Conservation (phyloP, 2,329 filamentous ascomycete species). For the Pseudogymnoascus sp. region DNA sequence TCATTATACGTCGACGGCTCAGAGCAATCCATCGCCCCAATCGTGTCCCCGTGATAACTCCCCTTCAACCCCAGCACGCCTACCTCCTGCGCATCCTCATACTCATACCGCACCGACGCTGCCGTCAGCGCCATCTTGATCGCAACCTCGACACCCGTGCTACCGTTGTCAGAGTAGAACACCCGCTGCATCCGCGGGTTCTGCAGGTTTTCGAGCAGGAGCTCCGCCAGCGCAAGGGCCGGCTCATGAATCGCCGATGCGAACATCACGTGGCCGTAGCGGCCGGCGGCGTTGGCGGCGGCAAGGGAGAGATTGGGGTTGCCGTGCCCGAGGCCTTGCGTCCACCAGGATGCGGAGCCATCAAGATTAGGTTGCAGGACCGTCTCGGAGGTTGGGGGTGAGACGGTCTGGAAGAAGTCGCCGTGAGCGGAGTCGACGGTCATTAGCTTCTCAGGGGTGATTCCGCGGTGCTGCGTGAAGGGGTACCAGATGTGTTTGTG, state of each 20-base stretch:
- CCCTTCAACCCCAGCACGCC: slow-evolving; percentile 68
- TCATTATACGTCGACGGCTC: slow-evolving; percentile 72
- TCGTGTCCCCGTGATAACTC: slow-evolving; percentile 81
- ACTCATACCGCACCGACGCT: slow-evolving; percentile 56
- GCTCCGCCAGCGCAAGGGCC: slow-evolving; percentile 60
- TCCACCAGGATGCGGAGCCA: slow-evolving; percentile 87
- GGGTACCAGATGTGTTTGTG: slow-evolving; percentile 71
- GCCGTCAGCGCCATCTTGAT: slow-evolving; percentile 78
- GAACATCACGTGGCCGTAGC: slow-evolving; percentile 87
- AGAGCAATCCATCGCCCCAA: slow-evolving; percentile 78
- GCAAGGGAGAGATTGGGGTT: slow-evolving; percentile 64
- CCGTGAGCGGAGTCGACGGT: slow-evolving; percentile 74
- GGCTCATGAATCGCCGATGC: slow-evolving; percentile 73
- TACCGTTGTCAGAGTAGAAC: slow-evolving; percentile 79
- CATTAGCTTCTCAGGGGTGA: slow-evolving; percentile 55
- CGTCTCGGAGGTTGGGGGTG: slow-evolving; percentile 4
- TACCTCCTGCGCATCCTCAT: slow-evolving; percentile 48
- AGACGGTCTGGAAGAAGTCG: slow-evolving; percentile 63
- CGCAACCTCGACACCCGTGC: slow-evolving; percentile 75
- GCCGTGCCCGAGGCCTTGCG: slow-evolving; percentile 75
- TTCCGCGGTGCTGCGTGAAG: slow-evolving; percentile 69
- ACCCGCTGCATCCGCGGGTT: slow-evolving; percentile 62
- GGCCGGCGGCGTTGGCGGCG: slow-evolving; percentile 71
- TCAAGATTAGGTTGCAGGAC: slow-evolving; percentile 64
- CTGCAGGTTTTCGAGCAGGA: slow-evolving; percentile 47